Conservation (phyloP, 73 alveolate species). For the Tetrahymena malaccensis region DNA sequence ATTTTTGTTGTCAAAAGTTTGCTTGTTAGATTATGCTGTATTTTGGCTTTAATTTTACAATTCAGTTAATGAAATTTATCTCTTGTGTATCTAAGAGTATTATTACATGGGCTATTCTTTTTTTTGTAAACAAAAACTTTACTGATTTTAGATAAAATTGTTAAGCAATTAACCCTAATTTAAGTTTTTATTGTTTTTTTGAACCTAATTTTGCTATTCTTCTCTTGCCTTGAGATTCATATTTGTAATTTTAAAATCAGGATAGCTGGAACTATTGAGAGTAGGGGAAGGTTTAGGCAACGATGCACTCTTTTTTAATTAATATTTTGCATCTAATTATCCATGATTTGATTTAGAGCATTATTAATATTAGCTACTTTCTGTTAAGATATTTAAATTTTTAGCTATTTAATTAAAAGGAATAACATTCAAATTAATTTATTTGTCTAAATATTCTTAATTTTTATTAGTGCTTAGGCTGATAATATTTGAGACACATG, state of each 20-base stretch:
- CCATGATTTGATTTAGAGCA: neutral
- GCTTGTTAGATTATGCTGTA: neutral
- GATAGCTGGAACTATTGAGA: neutral
- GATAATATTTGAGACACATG: neutral
- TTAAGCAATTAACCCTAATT: neutral
- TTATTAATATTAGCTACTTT: neutral
- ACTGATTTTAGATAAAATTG: too few species aligned
- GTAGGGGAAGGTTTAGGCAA: neutral
- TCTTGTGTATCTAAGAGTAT: neutral
- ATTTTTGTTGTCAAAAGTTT: neutral
- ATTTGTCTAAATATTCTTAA: neutral
- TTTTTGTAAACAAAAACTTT: neutral
- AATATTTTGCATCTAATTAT: neutral
- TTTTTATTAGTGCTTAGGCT: neutral
- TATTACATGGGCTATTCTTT: neutral
- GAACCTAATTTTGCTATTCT: neutral
- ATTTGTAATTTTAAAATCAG: neutral
- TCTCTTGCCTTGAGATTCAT: neutral
- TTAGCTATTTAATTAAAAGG: neutral
- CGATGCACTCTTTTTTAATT: neutral
- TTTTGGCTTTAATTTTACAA: neutral
- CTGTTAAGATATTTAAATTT: neutral
- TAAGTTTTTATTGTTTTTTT: neutral
- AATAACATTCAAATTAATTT: neutral
- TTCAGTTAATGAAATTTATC: neutral